phyloP scores from a whole-genome alignment of 1,284 basidiomycete genomes.

The Mycena citricolor region DNA sequence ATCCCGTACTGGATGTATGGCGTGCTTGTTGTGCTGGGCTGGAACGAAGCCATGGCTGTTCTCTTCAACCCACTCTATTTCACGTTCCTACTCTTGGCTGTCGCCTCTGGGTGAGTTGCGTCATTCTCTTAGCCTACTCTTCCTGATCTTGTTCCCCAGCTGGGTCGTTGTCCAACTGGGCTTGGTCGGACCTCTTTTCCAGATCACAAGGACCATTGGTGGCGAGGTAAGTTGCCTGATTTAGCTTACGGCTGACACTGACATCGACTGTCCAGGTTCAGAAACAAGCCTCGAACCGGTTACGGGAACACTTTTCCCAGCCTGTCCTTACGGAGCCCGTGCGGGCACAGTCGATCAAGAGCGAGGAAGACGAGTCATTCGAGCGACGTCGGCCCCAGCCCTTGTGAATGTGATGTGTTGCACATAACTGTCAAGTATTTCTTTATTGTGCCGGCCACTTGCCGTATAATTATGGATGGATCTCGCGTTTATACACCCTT shows the following conservation, averaged over 20 bases:
- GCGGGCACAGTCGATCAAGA: conserved; percentile 10
- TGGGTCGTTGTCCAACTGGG: conserved; percentile 78
- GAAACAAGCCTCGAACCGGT: conserved; percentile 64
- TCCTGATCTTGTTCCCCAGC: conserved; percentile 38
- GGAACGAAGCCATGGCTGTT: conserved; percentile 98
- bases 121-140: conserved; percentile 26
- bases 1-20: conserved; percentile 98
- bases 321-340: conserved; percentile 36
- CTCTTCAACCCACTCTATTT: conserved; percentile 95
- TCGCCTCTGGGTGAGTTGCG: conserved; percentile 75
- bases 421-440: background rate
- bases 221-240: conserved; percentile 56
- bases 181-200: conserved; percentile 76
- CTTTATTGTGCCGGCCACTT: background rate
- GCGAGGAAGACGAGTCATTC: conserved; percentile 17
- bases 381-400: conserved; percentile 19
- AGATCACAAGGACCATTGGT: conserved; percentile 65
- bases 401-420: conserved; percentile 11
- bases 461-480: conserved; percentile 15
- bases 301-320: conserved; percentile 79
- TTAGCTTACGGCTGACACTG: conserved; percentile 4
- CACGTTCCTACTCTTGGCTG: conserved; percentile 69
- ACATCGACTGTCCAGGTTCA: conserved; percentile 52
- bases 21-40: conserved; percentile 87
- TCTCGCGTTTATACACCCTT: conserved; percentile 4